A percentile compares a stretch with the other conserved stretches of the same genome.
Conservation (phyloP, 805 yeast species). For the Grigorovia yakushimaensis region DNA sequence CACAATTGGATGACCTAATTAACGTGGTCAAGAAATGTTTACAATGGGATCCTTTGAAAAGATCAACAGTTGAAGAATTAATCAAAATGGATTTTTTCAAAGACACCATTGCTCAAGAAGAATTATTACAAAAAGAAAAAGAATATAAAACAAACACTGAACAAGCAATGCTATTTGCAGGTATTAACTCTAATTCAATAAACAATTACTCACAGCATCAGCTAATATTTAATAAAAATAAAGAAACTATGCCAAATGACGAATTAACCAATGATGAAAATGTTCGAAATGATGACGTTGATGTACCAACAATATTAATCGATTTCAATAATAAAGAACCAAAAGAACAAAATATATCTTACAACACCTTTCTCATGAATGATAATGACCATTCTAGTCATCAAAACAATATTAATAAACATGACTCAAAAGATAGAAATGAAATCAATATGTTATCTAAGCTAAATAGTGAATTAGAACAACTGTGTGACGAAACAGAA, state of each 20-base stretch:
- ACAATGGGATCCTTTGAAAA: slow-evolving; percentile 68
- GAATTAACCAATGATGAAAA: not conserved
- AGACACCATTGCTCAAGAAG: slow-evolving; percentile 28
- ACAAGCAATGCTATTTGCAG: slow-evolving; percentile 21
- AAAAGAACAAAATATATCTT: not conserved
- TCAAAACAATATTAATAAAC: not conserved
- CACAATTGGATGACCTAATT: slow-evolving; percentile 31
- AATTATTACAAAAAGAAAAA: slow-evolving; percentile 1
- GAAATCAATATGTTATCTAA: not conserved
- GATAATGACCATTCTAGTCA: not conserved
- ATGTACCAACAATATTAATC: not conserved
- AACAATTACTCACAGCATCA: not conserved
- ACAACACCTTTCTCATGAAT: not conserved
- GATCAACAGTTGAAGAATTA: slow-evolving; percentile 44
- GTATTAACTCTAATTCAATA: slow-evolving; percentile 8
- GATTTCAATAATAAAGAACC: not conserved
- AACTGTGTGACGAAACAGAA: slow-evolving; percentile 1
- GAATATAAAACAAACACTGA: slow-evolving; percentile 11
- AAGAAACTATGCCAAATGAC: not conserved
- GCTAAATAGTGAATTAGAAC: not conserved
- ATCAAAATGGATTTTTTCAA: slow-evolving; percentile 46
- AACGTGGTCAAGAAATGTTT: slow-evolving; percentile 40
- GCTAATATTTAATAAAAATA: not conserved
- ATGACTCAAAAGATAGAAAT: not conserved
- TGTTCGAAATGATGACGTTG: no score